phyloP scores from a whole-genome alignment of 2,329 filamentous ascomycete genomes.

The Verticillium alfalfae region DNA sequence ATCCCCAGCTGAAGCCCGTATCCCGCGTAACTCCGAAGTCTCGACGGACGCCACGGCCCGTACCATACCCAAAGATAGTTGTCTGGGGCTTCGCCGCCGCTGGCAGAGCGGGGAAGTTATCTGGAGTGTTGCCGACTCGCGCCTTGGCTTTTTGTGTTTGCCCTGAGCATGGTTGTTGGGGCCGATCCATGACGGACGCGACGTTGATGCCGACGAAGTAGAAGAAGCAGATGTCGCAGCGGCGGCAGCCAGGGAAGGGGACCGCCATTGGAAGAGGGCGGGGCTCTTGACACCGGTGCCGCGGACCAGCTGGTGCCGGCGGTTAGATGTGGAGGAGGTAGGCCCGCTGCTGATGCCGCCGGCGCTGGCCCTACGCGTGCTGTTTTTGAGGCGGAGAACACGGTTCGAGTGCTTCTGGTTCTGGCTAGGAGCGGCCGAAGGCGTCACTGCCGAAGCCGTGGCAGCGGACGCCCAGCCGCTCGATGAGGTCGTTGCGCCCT shows the following conservation, averaged over 20 bases:
- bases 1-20: conserved; percentile 50
- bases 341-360: conserved; percentile 21
- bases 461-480: conserved; percentile 58
- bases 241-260: conserved; percentile 35
- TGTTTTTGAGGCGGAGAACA: conserved; percentile 55
- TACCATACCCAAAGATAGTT: conserved; percentile 57
- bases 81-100: conserved; percentile 64
- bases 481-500: conserved; percentile 51
- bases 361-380: conserved; percentile 37
- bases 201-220: conserved; percentile 15
- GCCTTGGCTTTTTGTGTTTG: conserved; percentile 3
- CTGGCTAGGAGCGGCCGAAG: conserved; percentile 33
- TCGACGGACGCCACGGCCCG: conserved; percentile 45
- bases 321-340: conserved; percentile 12
- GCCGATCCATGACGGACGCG: conserved; percentile 23
- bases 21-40: conserved; percentile 40
- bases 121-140: conserved; percentile 21
- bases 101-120: conserved; percentile 80
- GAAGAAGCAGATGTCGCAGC: conserved; percentile 5
- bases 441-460: conserved; percentile 45
- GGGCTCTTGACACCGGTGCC: conserved; percentile 8
- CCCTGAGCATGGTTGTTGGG: conserved; percentile 8
- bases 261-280: conserved; percentile 28
- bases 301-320: conserved; percentile 15
- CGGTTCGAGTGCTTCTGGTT: conserved; percentile 46